Conservation (phyloP, 441 rosid species). For the Geranium incanum region DNA sequence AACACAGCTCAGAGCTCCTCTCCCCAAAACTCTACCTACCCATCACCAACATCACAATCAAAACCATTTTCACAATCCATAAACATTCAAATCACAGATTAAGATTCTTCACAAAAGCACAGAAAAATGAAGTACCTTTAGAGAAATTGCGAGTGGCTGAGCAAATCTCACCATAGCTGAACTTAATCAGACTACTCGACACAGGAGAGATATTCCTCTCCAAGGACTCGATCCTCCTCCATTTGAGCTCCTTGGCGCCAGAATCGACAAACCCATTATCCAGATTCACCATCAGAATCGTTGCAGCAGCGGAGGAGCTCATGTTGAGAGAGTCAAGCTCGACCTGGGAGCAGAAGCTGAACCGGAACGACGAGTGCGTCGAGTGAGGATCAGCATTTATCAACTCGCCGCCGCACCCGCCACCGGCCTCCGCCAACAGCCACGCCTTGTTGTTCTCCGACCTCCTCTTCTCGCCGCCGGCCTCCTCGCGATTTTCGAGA, state of each 20-base stretch:
- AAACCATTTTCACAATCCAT: constrained; percentile 13
- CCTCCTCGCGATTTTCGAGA: too few relatives aligned
- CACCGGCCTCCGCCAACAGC: constrained; percentile 86
- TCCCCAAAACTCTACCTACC: constrained; percentile 87
- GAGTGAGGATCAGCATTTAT: constrained; percentile 77
- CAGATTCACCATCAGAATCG: constrained; percentile 90
- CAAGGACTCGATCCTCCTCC: constrained; percentile 74
- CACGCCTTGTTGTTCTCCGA: constrained; percentile 85
- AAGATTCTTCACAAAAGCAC: neutral
- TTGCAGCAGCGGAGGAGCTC: constrained; percentile 51
- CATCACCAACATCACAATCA: constrained; percentile 19
- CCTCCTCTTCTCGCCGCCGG: constrained; percentile 13
- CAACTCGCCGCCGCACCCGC: constrained; percentile 55
- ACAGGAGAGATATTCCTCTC: constrained; percentile 87
- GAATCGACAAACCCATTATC: constrained; percentile 62
- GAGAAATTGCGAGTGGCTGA: constrained; percentile 83
- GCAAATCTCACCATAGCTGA: constrained; percentile 62
- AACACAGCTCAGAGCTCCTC: constrained; percentile 97
- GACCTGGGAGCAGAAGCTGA: constrained; percentile 77
- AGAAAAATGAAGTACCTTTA: constrained; percentile 43
- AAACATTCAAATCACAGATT: too few relatives aligned
- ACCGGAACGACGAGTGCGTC: constrained; percentile 90
- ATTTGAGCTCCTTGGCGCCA: constrained; percentile 50
- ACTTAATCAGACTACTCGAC: constrained; percentile 58
- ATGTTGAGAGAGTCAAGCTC: constrained; percentile 81